Base-by-base conservation (phyloP, 2,329 filamentous ascomycete species). In the Parastagonospora avenae region DNA sequence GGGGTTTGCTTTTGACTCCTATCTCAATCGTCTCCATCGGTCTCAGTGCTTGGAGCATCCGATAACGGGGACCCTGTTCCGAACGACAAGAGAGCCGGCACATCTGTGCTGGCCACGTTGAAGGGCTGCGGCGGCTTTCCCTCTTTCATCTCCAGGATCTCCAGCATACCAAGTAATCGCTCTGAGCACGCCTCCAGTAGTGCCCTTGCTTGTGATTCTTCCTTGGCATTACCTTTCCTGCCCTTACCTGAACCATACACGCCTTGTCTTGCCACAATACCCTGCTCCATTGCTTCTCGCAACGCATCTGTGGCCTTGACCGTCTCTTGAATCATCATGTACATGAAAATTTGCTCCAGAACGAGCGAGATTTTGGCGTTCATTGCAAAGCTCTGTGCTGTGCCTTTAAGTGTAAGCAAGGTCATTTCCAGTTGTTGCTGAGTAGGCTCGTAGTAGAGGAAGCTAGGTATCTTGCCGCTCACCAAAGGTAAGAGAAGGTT, bases 181-280 rank as follows among this genome's bases (percentile, higher is more conserved):
- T 64, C 56, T 8, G 69, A 69, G 48, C 66, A 75, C 11, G 60
- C 62, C 29, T 71, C 56, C 55, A 79, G 48, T 4, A 74, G 40
- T 6, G 48, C 49, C 37, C 66, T 67, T 3, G 70, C 73, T 19
- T 72, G 63, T n/a, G 68, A 67, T 45, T 77, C 75, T 35, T 72
- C 70, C 4, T 59, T 51, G 9, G 56, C 56, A 37, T 68, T 71
- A 0, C 66, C 74, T 52, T 72, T 76, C 59, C 74, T 80, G 43
- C 74, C 79, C 54, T 75, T 77, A 36, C 70, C 77, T 19, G 77
- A 77, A 2, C 67, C 75, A 44, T 71, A 75, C 0, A 76, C 76
- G 0, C 72, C 70, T 7, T 74, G 69, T n/a, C 85, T 76, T 2
- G 75, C 78, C 29, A 71, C 42, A 37, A 87, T 82, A 0, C 86